Evolutionary conservation across 441 rosid genomes (phyloP).

Genomic region (Brassica hybrid): DNA sequence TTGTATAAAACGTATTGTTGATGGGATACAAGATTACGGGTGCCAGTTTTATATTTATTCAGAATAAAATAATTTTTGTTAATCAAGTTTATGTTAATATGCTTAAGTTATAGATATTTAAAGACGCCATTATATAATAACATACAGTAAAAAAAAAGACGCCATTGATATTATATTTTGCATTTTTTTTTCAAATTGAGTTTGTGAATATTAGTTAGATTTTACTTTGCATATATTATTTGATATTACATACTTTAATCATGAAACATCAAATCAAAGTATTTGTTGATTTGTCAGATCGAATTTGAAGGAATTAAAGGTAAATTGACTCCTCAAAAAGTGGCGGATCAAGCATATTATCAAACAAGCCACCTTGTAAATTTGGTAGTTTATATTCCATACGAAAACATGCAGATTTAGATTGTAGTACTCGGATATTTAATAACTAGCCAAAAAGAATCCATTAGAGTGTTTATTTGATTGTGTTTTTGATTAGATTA

Average conservation of each 20-base stretch:
- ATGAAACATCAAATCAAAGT: constrained; percentile 34
- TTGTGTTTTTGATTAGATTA: not conserved
- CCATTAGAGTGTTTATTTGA: constrained; percentile 14
- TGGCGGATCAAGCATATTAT: constrained; percentile 25
- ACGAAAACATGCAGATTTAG: not conserved
- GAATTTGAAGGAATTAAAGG: constrained; percentile 22
- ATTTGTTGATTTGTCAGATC: constrained; percentile 18
- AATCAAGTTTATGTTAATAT: not conserved
- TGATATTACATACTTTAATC: constrained; percentile 12
- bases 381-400: constrained; percentile 16
- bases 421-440: not conserved
- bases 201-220: not conserved
- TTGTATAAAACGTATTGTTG: not conserved
- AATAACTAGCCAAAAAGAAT: not conserved
- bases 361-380: constrained; percentile 14
- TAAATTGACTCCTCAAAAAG: constrained; percentile 34
- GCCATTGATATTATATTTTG: not conserved
- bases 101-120: not conserved
- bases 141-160: too few species aligned
- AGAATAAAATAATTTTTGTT: not conserved
- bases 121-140: too few species aligned
- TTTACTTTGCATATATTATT: not conserved
- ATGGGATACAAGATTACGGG: not conserved
- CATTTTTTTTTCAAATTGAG: not conserved
- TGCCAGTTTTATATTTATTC: not conserved